Evolutionary conservation across 176 grass and related monocot species (phyloP).

Genomic region (Aechmea fasciata): DNA sequence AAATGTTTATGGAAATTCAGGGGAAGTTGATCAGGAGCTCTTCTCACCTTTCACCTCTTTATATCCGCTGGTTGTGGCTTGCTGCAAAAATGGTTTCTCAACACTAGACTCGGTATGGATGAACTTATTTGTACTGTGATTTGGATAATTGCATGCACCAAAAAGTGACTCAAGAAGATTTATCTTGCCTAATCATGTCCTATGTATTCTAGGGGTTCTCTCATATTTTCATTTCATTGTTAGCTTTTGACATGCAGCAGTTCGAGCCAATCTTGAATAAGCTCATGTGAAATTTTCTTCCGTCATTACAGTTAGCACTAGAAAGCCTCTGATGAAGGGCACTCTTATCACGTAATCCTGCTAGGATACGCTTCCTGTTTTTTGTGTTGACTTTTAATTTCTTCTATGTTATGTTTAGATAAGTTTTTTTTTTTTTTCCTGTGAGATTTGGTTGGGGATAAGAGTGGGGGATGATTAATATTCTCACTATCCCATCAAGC

Average conservation of each 20-base stretch:
- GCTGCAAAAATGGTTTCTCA: conserved; percentile 73
- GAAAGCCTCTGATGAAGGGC: not conserved
- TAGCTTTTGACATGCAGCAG: not conserved
- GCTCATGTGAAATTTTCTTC: too few species aligned
- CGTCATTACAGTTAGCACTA: too few species aligned
- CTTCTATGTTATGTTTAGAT: too few species aligned
- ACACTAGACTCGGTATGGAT: conserved; percentile 71
- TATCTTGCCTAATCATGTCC: not conserved
- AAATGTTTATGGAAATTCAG: conserved; percentile 62
- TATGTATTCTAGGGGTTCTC: not conserved
- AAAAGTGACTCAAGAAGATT: not conserved
- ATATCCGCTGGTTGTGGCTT: conserved; percentile 76
- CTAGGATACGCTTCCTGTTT: not conserved
- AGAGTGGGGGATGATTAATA: too few species aligned
- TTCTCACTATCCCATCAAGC: too few species aligned
- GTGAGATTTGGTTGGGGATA: too few species aligned
- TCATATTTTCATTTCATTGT: not conserved
- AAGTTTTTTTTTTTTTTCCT: too few species aligned
- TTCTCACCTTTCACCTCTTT: conserved; percentile 93
- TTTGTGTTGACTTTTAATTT: too few species aligned
- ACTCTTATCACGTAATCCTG: not conserved
- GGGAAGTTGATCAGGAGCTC: conserved; percentile 56
- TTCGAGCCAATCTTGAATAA: not conserved
- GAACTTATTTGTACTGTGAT: not conserved
- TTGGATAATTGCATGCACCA: not conserved